Conservation (phyloP, 2,329 filamentous ascomycete species). For the Parascedosporium putredinis region DNA sequence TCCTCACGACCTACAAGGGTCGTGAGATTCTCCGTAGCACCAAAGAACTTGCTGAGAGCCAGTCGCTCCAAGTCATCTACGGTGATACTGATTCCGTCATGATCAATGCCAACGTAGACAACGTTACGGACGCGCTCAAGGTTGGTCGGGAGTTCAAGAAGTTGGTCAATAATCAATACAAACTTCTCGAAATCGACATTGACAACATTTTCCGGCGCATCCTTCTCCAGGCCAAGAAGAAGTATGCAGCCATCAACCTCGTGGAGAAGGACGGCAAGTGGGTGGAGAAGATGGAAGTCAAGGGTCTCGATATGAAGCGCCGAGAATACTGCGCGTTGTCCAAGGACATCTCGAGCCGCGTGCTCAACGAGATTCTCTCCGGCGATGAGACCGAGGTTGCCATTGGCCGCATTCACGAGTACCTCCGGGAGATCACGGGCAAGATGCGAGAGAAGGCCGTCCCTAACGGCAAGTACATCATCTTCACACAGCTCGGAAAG, state of each 20-base stretch:
- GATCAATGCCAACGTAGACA: conserved; percentile 98
- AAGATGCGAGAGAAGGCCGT: conserved; percentile 78
- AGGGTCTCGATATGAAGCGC: conserved; percentile 95
- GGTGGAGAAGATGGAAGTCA: conserved; percentile 91
- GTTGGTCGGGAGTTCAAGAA: conserved; percentile 93
- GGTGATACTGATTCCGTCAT: conserved; percentile 99
- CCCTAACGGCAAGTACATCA: conserved; percentile 81
- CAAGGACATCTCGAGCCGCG: conserved; percentile 83
- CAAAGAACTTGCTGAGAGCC: conserved; percentile 88
- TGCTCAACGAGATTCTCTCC: conserved; percentile 90
- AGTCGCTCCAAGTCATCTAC: conserved; percentile 89
- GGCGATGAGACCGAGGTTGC: conserved; percentile 86
- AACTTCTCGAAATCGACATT: conserved; percentile 90
- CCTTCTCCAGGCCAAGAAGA: conserved; percentile 94
- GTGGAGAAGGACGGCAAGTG: conserved; percentile 82
- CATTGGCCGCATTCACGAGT: conserved; percentile 84
- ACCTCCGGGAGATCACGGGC: conserved; percentile 70
- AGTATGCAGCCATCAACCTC: conserved; percentile 95
- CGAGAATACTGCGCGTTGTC: conserved; percentile 94
- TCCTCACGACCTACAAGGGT: conserved; percentile 94
- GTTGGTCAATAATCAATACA: conserved; percentile 88
- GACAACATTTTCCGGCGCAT: conserved; percentile 94
- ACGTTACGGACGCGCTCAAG: conserved; percentile 78
- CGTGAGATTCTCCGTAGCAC: conserved; percentile 95
- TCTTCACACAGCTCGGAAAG: conserved; percentile 96